These are phyloP conservation scores for Gamsiella multidivaricata DNA, from an alignment of 192 early-diverging fungal genomes.

Conservation along the genomic window DNA sequence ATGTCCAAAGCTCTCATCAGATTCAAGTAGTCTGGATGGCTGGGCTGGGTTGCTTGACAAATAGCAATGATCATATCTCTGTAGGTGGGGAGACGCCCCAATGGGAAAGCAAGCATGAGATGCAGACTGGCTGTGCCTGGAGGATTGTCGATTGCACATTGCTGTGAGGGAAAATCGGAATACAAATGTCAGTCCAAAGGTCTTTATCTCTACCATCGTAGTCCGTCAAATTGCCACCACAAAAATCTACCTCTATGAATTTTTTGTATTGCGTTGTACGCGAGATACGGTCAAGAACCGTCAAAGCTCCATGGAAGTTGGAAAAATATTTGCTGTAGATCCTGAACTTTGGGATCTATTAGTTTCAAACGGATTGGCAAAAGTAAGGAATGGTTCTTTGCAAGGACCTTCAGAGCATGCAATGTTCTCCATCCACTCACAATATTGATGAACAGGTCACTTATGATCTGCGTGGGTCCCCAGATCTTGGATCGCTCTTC, in stretches of 20 bases:
- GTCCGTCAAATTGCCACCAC: background rate
- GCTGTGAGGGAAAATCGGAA: constrained; percentile 5
- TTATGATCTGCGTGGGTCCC: constrained; percentile 52
- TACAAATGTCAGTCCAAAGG: background rate
- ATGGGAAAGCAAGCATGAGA: constrained; percentile 37
- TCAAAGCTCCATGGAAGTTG: constrained; percentile 40
- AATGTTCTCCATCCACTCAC: constrained; percentile 3
- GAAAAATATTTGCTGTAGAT: constrained; percentile 49
- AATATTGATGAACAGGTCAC: constrained; percentile 32
- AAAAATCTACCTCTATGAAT: constrained; percentile 37
- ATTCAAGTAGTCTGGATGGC: constrained; percentile 43
- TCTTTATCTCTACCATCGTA: background rate
- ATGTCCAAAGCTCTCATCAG: constrained; percentile 34
- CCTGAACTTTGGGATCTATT: constrained; percentile 48
- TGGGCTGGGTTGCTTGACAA: constrained; percentile 33
- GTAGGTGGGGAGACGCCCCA: constrained; percentile 35
- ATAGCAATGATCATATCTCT: constrained; percentile 34
- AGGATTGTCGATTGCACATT: constrained; percentile 34
- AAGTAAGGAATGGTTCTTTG: background rate
- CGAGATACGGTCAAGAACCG: constrained; percentile 48
- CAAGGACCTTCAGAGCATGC: background rate
- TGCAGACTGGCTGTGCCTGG: constrained; percentile 46
- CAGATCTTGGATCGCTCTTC: constrained; percentile 53
- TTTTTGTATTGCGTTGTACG: constrained; percentile 36
- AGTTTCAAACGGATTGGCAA: background rate